Percentiles rank a stretch among this genome's conserved stretches.
phyloP scores from a whole-genome alignment of 257 asterid species.

The Fraxinus cuspidata region DNA sequence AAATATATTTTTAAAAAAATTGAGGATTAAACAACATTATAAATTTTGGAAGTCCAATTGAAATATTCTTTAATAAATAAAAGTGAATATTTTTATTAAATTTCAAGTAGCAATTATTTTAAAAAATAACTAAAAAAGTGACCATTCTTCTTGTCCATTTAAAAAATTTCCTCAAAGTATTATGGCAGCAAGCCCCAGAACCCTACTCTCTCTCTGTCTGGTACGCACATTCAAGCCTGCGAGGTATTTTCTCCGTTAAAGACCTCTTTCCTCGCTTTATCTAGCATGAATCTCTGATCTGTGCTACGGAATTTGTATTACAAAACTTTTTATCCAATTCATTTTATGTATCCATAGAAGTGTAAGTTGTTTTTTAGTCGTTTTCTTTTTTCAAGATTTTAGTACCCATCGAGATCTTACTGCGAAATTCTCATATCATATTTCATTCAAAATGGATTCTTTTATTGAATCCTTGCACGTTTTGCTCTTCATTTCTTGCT shows the following conservation, averaged over 20 bases:
- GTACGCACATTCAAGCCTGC: not conserved
- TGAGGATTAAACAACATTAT: too few relatives aligned
- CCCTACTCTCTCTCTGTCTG: not conserved
- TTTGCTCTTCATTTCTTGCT: not conserved
- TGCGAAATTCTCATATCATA: not conserved
- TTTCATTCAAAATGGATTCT: not conserved
- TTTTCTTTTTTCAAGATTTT: not conserved
- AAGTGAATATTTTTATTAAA: too few relatives aligned
- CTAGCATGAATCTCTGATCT: not conserved
- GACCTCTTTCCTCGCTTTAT: not conserved
- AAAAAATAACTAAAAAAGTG: too few relatives aligned
- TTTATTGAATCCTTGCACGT: not conserved
- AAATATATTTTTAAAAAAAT: too few relatives aligned
- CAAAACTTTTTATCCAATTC: not conserved
- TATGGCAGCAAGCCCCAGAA: not conserved
- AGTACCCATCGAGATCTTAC: not conserved
- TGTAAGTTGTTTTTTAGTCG: not conserved
- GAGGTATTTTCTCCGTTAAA: constrained; percentile 1
- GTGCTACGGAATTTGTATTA: not conserved
- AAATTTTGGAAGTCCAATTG: too few relatives aligned
- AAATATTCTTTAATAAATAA: too few relatives aligned
- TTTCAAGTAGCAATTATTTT: too few relatives aligned
- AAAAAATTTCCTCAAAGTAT: not conserved
- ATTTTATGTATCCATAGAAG: not conserved
- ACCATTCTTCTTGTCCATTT: not conserved